A percentile compares a stretch with the other conserved stretches of the same genome.
phyloP scores from a whole-genome alignment of 768 basidiomycete species.

The Collybiopsis luxurians region DNA sequence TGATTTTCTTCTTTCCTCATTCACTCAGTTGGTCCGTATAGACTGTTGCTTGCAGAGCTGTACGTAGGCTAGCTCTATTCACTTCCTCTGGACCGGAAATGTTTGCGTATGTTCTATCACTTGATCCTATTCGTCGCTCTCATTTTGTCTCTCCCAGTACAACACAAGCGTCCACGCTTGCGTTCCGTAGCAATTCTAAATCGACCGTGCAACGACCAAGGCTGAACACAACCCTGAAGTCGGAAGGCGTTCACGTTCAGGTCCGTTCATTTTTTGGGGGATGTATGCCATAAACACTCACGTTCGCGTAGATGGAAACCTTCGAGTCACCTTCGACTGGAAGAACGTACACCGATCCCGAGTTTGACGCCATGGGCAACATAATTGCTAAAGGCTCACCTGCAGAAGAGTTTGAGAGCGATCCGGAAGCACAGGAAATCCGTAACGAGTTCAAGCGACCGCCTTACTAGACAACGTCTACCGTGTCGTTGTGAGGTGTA shows the following conservation, averaged over 20 bases:
- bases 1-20: neutral
- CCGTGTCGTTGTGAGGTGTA: too few species aligned
- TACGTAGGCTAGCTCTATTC: constrained; percentile 41
- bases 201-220: constrained; percentile 1
- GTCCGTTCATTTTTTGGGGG: neutral
- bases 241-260: constrained; percentile 13
- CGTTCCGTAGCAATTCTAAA: constrained; percentile 6
- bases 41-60: constrained; percentile 21
- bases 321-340: constrained; percentile 10
- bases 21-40: neutral
- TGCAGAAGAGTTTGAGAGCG: constrained; percentile 6
- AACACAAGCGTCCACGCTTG: constrained; percentile 12
- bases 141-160: neutral
- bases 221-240: constrained; percentile 4
- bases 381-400: neutral
- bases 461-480: constrained; percentile 10
- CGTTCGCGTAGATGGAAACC: constrained; percentile 9
- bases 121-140: neutral
- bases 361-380: constrained; percentile 13
- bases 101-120: constrained; percentile 4
- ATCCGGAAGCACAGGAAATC: constrained; percentile 9
- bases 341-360: neutral
- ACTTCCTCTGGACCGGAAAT: constrained; percentile 15
- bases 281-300: neutral
- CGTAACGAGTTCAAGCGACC: constrained; percentile 11